These are phyloP conservation scores for Rhodomyrtus psidioides DNA, from an alignment of 441 rosid genomes.

Conservation along the genomic window DNA sequence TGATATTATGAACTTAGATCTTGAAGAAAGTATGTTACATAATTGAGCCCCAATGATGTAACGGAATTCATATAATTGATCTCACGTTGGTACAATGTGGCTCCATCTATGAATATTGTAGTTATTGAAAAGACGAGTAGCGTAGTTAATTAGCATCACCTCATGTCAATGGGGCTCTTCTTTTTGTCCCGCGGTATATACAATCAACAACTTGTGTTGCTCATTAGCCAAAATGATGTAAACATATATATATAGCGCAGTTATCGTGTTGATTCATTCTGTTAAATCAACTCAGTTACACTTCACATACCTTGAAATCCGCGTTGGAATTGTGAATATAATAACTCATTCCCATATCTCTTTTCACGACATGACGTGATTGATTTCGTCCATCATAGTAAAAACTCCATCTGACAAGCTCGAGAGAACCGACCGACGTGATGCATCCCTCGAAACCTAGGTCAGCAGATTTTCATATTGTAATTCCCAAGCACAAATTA, in stretches of 20 bases:
- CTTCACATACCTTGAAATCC: not conserved
- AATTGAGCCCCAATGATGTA: fast-evolving
- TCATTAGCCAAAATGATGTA: not conserved
- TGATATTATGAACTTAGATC: not conserved
- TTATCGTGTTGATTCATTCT: not conserved
- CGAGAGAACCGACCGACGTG: too few relatives aligned
- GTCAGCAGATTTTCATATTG: not conserved
- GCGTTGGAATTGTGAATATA: not conserved
- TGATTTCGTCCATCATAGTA: not conserved
- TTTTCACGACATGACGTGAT: not conserved
- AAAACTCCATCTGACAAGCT: not conserved
- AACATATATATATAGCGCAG: fast-evolving
- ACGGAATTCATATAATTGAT: not conserved
- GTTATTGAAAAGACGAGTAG: not conserved
- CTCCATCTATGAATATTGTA: not conserved
- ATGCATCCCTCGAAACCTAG: not conserved
- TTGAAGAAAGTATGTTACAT: not conserved
- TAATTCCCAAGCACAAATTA: not conserved
- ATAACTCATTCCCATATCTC: not conserved
- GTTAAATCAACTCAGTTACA: not conserved
- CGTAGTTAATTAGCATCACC: not conserved
- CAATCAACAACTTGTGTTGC: not conserved
- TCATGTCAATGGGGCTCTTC: not conserved
- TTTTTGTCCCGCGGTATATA: not conserved
- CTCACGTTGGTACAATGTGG: not conserved